Conservation (phyloP, 306 rosid genomes). For the Glycine tomentella region DNA sequence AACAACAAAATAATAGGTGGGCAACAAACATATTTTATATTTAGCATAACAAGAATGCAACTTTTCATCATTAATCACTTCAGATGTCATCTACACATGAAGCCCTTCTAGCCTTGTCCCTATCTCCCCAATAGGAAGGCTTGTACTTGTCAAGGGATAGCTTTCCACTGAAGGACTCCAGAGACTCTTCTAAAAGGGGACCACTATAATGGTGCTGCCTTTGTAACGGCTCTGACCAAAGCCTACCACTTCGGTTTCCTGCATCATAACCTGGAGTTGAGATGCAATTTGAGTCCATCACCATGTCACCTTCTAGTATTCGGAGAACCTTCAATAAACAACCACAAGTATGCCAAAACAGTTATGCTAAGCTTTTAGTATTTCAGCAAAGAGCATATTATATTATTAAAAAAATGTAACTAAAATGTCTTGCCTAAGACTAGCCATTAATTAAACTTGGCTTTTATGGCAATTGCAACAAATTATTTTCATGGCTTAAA, state of each 20-base stretch:
- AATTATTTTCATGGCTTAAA: neutral
- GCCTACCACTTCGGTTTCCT: constrained; percentile 78
- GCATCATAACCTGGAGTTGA: constrained; percentile 76
- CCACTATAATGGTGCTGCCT: constrained; percentile 68
- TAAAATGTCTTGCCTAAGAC: neutral
- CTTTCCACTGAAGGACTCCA: constrained; percentile 78
- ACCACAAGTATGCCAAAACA: constrained; percentile 17
- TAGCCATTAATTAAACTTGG: neutral
- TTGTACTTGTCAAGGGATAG: constrained; percentile 67
- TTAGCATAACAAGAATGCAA: constrained; percentile 39
- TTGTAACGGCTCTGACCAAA: constrained; percentile 75
- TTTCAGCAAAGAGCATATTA: neutral
- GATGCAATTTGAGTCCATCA: constrained; percentile 76
- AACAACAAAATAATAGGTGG: constrained; percentile 46
- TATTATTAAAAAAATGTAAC: neutral
- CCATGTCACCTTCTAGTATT: constrained; percentile 93
- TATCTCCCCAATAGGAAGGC: constrained; percentile 68
- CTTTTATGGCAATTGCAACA: neutral
- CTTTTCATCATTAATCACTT: constrained; percentile 37
- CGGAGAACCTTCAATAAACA: constrained; percentile 76
- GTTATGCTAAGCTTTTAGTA: constrained; percentile 1
- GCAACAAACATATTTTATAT: constrained; percentile 40
- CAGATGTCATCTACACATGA: constrained; percentile 63
- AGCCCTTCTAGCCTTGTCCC: constrained; percentile 60
- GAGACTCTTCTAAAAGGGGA: constrained; percentile 63